A percentile compares a stretch with the other conserved stretches of the same genome.
phyloP scores from a whole-genome alignment of 768 basidiomycete species.

The Psilocybe azurescens region DNA sequence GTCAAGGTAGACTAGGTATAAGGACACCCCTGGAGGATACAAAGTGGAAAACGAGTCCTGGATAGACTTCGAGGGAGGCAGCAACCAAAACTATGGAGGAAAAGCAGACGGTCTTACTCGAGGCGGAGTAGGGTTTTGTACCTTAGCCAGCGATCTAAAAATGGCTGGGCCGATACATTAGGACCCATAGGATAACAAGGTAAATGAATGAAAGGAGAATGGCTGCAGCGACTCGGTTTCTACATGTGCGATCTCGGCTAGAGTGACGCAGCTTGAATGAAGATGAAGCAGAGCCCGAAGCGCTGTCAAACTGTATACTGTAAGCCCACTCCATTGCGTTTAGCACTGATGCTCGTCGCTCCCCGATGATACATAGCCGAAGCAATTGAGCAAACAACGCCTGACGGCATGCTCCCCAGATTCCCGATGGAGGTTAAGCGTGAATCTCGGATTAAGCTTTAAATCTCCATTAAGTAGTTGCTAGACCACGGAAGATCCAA shows the following conservation, averaged over 20 bases:
- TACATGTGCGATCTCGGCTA: constrained; percentile 1
- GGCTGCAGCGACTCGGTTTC: background rate
- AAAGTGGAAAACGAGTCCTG: background rate
- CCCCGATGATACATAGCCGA: constrained; percentile 1
- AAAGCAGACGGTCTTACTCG: background rate
- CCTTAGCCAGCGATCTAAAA: background rate
- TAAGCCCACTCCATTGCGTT: background rate
- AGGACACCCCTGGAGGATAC: background rate
- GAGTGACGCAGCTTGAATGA: background rate
- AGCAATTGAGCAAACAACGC: background rate
- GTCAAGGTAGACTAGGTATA: background rate
- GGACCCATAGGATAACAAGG: constrained; percentile 1
- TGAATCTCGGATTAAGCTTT: background rate
- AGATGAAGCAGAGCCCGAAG: no score
- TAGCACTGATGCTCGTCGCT: background rate
- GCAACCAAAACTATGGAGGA: background rate
- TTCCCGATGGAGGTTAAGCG: background rate
- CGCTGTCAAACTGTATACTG: background rate
- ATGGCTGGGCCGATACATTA: background rate
- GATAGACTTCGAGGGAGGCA: background rate
- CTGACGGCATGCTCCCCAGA: constrained; percentile 1
- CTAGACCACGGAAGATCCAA: no score
- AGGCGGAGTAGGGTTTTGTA: background rate
- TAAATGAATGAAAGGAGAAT: constrained; percentile 7
- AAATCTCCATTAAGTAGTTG: background rate